Evolutionary conservation across 2,329 filamentous ascomycete genomes (phyloP).

Genomic region (Leptographium procerum): DNA sequence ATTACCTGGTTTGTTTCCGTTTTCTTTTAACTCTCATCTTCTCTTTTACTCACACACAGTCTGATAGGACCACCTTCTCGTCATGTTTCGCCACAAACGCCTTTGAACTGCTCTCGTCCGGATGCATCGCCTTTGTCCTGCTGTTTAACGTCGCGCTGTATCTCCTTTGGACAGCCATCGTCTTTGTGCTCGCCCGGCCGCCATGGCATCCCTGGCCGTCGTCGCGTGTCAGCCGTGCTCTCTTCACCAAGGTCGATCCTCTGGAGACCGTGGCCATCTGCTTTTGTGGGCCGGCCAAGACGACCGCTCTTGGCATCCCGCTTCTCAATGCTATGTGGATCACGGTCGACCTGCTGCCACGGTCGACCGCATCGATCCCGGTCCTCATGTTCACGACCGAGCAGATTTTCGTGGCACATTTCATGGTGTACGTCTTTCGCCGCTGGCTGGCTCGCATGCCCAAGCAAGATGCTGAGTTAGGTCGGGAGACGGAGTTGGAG

Average conservation of each 20-base stretch:
- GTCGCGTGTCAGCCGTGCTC: background rate
- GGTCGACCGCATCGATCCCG: conserved; percentile 49
- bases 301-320: conserved; percentile 58
- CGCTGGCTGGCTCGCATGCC: background rate
- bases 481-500: background rate
- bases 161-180: conserved; percentile 50
- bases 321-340: conserved; percentile 56
- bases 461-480: background rate
- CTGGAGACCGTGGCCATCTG: conserved; percentile 46
- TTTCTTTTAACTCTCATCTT: background rate
- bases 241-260: conserved; percentile 34
- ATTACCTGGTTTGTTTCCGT: conserved; percentile 28
- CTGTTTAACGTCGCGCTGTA: conserved; percentile 57
- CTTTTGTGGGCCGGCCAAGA: conserved; percentile 65
- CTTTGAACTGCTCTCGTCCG: conserved; percentile 27
- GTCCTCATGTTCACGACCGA: conserved; percentile 7
- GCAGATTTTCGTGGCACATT: conserved; percentile 22
- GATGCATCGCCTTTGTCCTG: conserved; percentile 54
- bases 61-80: conserved; percentile 53
- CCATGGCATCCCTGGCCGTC: conserved; percentile 18
- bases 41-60: background rate
- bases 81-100: conserved; percentile 50
- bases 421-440: conserved; percentile 31
- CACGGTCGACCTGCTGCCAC: conserved; percentile 32
- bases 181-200: conserved; percentile 38